phyloP scores from a whole-genome alignment of 164 flowering plant species.

The Stephania cephalantha region DNA sequence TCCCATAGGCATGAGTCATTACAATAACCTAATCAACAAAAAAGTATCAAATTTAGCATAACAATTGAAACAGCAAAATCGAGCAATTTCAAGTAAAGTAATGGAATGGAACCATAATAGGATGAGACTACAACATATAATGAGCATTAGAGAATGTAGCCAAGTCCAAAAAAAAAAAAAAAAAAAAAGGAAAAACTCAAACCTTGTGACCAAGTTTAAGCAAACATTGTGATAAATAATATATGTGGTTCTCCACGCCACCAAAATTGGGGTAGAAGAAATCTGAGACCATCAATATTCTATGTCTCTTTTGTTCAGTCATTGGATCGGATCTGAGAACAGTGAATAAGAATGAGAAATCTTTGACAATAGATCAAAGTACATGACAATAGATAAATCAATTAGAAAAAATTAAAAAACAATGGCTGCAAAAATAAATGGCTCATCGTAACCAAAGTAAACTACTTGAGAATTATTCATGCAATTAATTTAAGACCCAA shows the following conservation, averaged over 20 bases:
- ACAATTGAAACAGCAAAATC: not conserved
- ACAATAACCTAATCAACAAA: conserved; percentile 60
- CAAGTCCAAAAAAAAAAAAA: not conserved
- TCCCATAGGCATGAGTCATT: conserved; percentile 91
- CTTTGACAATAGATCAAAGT: too few species aligned
- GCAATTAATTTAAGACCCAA: too few species aligned
- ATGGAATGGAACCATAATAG: not conserved
- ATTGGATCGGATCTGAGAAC: conserved; percentile 17
- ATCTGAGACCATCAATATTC: conserved; percentile 92
- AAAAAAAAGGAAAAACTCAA: not conserved
- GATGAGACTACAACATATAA: not conserved
- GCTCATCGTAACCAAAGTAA: not conserved
- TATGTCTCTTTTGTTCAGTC: conserved; percentile 41
- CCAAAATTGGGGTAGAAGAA: conserved; percentile 97
- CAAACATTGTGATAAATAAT: conserved; percentile 84
- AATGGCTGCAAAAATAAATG: not conserved
- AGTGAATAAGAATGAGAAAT: not conserved
- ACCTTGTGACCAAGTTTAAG: conserved; percentile 97
- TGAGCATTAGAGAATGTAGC: not conserved
- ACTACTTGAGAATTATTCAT: not conserved
- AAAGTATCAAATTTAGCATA: not conserved
- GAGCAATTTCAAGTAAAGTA: not conserved
- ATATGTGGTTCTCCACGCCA: conserved; percentile 96
- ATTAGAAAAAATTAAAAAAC: not conserved
- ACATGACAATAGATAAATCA: not conserved